Conservation (phyloP, 441 rosid genomes). For the Gossypium aridum region DNA sequence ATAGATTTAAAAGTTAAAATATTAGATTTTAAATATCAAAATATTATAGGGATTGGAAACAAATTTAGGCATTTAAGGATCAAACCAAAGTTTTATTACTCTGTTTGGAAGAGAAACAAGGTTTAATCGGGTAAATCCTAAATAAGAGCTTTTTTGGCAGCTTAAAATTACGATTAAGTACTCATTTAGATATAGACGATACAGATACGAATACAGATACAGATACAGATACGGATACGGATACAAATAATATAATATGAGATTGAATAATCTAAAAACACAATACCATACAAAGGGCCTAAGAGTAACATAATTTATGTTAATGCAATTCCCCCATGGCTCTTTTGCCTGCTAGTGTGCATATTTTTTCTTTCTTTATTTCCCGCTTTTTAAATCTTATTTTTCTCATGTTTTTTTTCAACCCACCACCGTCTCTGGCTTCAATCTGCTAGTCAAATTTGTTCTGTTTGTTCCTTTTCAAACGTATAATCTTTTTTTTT, state of each 20-base stretch:
- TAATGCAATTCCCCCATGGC: neutral
- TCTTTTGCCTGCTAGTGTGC: neutral
- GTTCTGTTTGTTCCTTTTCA: conserved; percentile 14
- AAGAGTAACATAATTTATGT: too few relatives aligned
- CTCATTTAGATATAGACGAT: too few relatives aligned
- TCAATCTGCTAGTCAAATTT: conserved; percentile 33
- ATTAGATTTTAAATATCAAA: neutral
- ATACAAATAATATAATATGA: too few relatives aligned
- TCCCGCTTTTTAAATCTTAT: conserved; percentile 34
- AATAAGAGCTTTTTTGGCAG: too few relatives aligned
- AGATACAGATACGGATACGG: too few relatives aligned
- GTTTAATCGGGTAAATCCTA: neutral
- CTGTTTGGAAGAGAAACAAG: neutral
- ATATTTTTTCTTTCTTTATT: conserved; percentile 3
- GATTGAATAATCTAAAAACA: too few relatives aligned
- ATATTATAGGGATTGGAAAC: too few relatives aligned
- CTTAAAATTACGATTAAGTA: too few relatives aligned
- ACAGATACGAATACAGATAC: too few relatives aligned
- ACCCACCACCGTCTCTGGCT: conserved; percentile 22
- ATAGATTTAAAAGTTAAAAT: too few relatives aligned
- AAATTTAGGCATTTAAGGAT: too few relatives aligned
- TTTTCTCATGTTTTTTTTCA: neutral
- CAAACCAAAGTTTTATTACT: neutral
- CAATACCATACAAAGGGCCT: too few relatives aligned
- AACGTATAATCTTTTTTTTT: neutral